Conservation (phyloP, 1,284 basidiomycete genomes). For the Ceratobasidium sp. region DNA sequence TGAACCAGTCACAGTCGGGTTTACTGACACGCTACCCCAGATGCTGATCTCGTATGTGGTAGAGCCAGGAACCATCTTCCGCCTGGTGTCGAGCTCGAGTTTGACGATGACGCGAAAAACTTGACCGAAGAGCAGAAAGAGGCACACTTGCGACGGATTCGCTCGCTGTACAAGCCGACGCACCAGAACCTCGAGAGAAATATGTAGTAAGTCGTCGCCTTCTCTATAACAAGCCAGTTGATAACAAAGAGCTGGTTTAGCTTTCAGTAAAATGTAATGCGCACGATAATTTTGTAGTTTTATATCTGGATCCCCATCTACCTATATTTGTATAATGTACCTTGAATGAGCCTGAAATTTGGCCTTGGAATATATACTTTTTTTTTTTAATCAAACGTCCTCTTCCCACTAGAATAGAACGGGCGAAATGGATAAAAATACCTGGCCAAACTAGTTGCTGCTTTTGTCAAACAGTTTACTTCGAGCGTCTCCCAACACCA, state of each 20-base stretch:
- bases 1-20: background rate
- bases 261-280: background rate
- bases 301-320: too few relatives aligned
- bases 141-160: slow-evolving; percentile 1
- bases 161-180: slow-evolving; percentile 20
- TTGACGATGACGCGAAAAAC: background rate
- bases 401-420: too few relatives aligned
- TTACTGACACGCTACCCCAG: slow-evolving; percentile 13
- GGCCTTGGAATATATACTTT: too few relatives aligned
- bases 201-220: slow-evolving; percentile 36
- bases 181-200: slow-evolving; percentile 9
- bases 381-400: too few relatives aligned
- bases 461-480: slow-evolving; percentile 28
- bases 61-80: slow-evolving; percentile 71
- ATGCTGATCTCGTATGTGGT: slow-evolving; percentile 61
- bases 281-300: too few relatives aligned
- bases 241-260: background rate
- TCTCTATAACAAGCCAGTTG: background rate
- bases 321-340: too few relatives aligned
- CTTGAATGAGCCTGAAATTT: too few relatives aligned
- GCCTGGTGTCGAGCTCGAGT: slow-evolving; percentile 11
- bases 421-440: too few relatives aligned
- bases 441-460: too few relatives aligned
- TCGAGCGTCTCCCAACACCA: slow-evolving; percentile 12
- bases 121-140: slow-evolving; percentile 12